Evolutionary conservation across 2,329 filamentous ascomycete genomes (phyloP).

Genomic region (Aspergillus thermomutatus): DNA sequence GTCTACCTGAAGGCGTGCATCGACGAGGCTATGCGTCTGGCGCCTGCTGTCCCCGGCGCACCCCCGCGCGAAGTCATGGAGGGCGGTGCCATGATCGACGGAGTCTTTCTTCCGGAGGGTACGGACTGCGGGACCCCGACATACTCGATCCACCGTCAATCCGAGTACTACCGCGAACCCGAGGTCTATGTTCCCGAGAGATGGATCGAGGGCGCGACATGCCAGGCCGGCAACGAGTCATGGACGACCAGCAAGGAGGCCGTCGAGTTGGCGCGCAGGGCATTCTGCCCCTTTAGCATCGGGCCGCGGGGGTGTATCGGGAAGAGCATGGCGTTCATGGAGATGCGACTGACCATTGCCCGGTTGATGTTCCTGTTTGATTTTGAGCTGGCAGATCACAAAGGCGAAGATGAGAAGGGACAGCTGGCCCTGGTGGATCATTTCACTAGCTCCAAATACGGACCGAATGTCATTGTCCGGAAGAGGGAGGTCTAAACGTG

Average conservation of each 20-base stretch:
- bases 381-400: constrained; percentile 32
- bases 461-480: constrained; percentile 31
- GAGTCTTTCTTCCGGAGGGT: constrained; percentile 46
- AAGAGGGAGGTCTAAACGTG: not conserved
- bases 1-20: constrained; percentile 42
- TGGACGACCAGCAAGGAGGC: constrained; percentile 49
- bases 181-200: constrained; percentile 62
- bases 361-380: constrained; percentile 40
- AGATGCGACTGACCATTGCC: constrained; percentile 39
- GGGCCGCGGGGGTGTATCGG: constrained; percentile 43
- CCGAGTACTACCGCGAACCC: constrained; percentile 58
- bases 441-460: constrained; percentile 37
- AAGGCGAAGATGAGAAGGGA: constrained; percentile 32
- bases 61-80: constrained; percentile 38
- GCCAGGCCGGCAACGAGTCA: constrained; percentile 33
- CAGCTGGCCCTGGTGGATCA: constrained; percentile 38
- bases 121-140: constrained; percentile 63
- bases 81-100: constrained; percentile 36
- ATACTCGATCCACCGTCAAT: constrained; percentile 67
- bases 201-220: constrained; percentile 55
- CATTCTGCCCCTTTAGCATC: constrained; percentile 63
- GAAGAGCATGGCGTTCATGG: constrained; percentile 43
- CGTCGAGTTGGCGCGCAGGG: constrained; percentile 54
- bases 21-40: constrained; percentile 41
- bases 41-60: constrained; percentile 37